phyloP scores from a whole-genome alignment of 176 grass and related monocot genomes.

The Oryza meridionalis region DNA sequence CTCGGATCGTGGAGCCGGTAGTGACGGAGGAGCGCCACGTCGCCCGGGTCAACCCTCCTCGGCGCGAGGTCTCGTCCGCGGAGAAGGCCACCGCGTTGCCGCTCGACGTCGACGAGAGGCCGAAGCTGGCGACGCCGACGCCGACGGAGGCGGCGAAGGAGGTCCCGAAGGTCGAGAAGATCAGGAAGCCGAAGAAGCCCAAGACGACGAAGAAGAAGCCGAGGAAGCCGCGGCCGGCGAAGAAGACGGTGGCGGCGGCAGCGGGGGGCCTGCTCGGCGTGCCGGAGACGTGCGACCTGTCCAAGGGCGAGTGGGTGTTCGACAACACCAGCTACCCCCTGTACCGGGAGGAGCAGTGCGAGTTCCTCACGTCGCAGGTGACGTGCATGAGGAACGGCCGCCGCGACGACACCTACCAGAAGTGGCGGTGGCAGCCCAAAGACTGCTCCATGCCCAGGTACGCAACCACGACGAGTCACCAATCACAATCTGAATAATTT shows the following conservation, averaged over 20 bases:
- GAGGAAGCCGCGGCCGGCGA: conserved; percentile 28
- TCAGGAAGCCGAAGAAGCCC: conserved; percentile 5
- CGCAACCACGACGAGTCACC: background rate
- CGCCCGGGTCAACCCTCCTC: conserved; percentile 6
- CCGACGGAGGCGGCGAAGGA: background rate
- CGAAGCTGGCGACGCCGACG: conserved; percentile 5
- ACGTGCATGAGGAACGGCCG: conserved; percentile 94
- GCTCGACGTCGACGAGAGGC: background rate
- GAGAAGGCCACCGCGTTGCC: conserved; percentile 23
- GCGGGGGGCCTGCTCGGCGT: conserved; percentile 40
- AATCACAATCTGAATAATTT: background rate
- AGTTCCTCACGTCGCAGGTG: conserved; percentile 80
- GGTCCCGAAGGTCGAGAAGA: background rate
- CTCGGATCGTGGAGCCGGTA: background rate
- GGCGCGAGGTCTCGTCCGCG: conserved; percentile 28
- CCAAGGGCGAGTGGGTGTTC: conserved; percentile 73
- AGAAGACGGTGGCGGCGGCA: conserved; percentile 46
- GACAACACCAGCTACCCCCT: conserved; percentile 74
- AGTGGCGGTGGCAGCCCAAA: conserved; percentile 86
- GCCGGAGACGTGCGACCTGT: conserved; percentile 71
- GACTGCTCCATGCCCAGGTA: conserved; percentile 79
- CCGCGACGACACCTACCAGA: conserved; percentile 84
- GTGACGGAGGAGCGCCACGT: background rate
- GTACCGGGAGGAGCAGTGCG: conserved; percentile 77
- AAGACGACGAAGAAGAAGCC: conserved; percentile 17